Percentiles rank a stretch among this genome's conserved stretches.
These are phyloP conservation scores for Trichophyton rubrum DNA, from an alignment of 2,329 filamentous ascomycete species.

Conservation along the genomic window DNA sequence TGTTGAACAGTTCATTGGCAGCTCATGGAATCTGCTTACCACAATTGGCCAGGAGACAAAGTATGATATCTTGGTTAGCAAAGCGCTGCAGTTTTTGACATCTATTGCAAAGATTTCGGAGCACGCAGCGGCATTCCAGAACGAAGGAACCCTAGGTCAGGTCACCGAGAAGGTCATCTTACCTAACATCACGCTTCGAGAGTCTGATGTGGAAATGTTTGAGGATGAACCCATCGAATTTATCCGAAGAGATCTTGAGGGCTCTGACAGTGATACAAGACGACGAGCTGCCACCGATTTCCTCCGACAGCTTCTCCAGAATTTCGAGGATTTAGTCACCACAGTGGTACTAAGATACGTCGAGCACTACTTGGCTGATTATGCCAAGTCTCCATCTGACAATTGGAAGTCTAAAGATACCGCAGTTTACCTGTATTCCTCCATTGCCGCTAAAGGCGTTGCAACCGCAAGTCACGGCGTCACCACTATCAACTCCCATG, in stretches of 20 bases:
- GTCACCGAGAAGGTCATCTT: constrained; percentile 93
- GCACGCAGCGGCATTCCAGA: constrained; percentile 78
- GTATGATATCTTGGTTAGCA: constrained; percentile 88
- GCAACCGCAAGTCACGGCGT: constrained; percentile 82
- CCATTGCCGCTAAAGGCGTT: constrained; percentile 82
- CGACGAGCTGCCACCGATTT: constrained; percentile 91
- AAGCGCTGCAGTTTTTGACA: constrained; percentile 85
- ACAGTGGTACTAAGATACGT: constrained; percentile 79
- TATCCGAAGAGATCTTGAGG: constrained; percentile 86
- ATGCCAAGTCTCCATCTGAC: constrained; percentile 50
- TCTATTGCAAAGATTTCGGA: constrained; percentile 66
- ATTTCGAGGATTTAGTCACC: constrained; percentile 76
- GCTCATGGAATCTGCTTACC: constrained; percentile 83
- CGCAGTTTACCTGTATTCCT: constrained; percentile 90
- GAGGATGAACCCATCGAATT: constrained; percentile 99
- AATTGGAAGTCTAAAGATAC: constrained; percentile 98
- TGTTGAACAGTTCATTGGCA: constrained; percentile 72
- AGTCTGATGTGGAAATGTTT: constrained; percentile 89
- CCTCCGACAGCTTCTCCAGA: constrained; percentile 73
- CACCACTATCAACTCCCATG: constrained; percentile 72
- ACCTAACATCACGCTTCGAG: constrained; percentile 80
- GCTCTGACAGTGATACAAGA: constrained; percentile 88
- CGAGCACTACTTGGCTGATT: constrained; percentile 64
- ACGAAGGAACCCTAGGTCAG: constrained; percentile 63
- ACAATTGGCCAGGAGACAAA: constrained; percentile 77